A percentile compares a stretch with the other conserved stretches of the same genome.
Conservation (phyloP, 75 land plant species). For the Cunninghamia lanceolata region DNA sequence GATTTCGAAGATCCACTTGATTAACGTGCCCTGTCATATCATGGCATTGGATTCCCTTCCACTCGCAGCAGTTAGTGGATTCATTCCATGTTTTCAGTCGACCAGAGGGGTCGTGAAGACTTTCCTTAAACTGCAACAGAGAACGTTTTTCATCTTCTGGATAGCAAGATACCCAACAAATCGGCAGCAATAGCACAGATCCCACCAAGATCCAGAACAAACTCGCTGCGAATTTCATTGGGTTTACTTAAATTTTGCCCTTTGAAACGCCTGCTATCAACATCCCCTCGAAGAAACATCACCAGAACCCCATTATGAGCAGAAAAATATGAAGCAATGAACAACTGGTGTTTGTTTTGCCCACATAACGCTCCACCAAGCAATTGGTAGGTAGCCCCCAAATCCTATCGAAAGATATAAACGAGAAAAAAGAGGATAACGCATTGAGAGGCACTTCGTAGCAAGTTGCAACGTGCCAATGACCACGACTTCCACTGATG, state of each 20-base stretch:
- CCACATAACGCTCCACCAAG: constrained; percentile 10
- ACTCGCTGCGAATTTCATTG: not conserved
- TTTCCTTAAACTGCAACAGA: not conserved
- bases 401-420: too few relatives aligned
- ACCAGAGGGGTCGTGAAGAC: not conserved
- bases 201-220: not conserved
- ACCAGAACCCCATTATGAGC: not conserved
- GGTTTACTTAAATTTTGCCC: not conserved
- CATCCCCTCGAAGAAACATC: too few relatives aligned
- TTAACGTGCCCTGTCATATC: not conserved
- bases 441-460: too few relatives aligned
- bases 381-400: too few relatives aligned
- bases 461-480: too few relatives aligned
- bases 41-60: not conserved
- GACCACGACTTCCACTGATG: too few relatives aligned
- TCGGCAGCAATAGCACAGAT: not conserved
- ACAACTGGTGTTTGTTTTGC: too few relatives aligned
- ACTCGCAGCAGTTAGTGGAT: not conserved
- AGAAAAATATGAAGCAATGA: not conserved
- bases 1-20: not conserved
- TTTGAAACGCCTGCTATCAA: not conserved
- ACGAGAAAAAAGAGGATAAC: too few relatives aligned
- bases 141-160: not conserved
- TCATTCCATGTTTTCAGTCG: not conserved
- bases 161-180: not conserved